phyloP scores from a whole-genome alignment of 768 basidiomycete species.

The Cyclocybe aegerita region DNA sequence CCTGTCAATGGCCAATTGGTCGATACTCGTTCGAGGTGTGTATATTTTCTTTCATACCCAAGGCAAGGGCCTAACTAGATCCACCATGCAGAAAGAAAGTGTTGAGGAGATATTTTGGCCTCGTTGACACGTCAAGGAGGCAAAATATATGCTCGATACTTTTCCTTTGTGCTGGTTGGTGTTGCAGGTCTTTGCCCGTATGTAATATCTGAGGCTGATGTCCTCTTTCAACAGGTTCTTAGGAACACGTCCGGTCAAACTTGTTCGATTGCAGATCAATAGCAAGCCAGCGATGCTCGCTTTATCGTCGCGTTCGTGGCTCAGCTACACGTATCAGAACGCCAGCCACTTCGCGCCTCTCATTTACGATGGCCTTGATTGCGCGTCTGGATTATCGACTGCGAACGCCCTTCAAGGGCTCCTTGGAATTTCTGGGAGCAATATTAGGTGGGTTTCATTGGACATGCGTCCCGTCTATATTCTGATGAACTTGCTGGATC shows the following conservation, averaged over 20 bases:
- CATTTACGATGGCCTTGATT: conserved; percentile 94
- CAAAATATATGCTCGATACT: too few relatives aligned
- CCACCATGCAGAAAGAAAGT: too few relatives aligned
- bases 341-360: conserved; percentile 96
- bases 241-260: conserved; percentile 88
- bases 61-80: too few relatives aligned
- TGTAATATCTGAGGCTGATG: not conserved
- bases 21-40: conserved; percentile 91
- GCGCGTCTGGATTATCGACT: conserved; percentile 97
- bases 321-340: conserved; percentile 96
- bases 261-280: conserved; percentile 84
- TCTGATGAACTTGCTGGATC: not conserved
- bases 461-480: conserved; percentile 3
- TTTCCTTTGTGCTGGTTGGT: too few relatives aligned
- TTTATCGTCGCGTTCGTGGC: conserved; percentile 96
- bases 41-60: not conserved
- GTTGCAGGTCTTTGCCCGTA: conserved; percentile 1
- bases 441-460: conserved; percentile 72
- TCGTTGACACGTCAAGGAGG: too few relatives aligned
- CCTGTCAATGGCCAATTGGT: conserved; percentile 93
- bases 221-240: conserved; percentile 61
- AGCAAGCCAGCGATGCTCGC: conserved; percentile 92
- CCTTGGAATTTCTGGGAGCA: conserved; percentile 93
- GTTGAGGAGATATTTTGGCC: too few relatives aligned
- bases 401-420: conserved; percentile 95